Conservation (phyloP, 2,329 filamentous ascomycete species). For the Penicillium vulpinum region DNA sequence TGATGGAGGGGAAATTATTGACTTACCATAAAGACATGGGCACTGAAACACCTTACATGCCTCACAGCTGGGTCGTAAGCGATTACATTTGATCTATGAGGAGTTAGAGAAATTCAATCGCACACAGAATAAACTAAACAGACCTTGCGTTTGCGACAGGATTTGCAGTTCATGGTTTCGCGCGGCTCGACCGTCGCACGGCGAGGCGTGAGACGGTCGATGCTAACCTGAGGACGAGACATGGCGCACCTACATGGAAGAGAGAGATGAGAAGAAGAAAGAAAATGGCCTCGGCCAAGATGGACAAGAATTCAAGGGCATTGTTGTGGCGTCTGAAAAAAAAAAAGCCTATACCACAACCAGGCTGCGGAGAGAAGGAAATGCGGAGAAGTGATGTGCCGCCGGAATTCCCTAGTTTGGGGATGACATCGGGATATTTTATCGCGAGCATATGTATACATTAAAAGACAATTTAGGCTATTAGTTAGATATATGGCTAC, state of each 20-base stretch:
- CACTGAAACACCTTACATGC: conserved; percentile 88
- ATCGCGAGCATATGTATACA: no score
- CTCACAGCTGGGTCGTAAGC: conserved; percentile 79
- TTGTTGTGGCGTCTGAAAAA: conserved; percentile 10
- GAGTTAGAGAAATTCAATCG: background rate
- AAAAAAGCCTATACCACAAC: conserved; percentile 1
- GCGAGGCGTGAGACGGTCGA: conserved; percentile 72
- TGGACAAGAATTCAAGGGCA: conserved; percentile 6
- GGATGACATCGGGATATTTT: background rate
- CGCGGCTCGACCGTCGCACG: conserved; percentile 73
- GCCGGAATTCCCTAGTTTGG: conserved; percentile 12
- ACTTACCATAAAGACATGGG: conserved; percentile 80
- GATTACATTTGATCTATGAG: conserved; percentile 83
- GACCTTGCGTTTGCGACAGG: conserved; percentile 88
- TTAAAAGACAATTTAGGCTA: background rate
- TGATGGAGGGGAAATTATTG: conserved; percentile 15
- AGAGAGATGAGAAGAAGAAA: conserved; percentile 8
- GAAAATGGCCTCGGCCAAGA: conserved; percentile 6
- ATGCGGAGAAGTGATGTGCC: conserved; percentile 25
- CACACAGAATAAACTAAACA: conserved; percentile 19
- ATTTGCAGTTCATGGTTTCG: conserved; percentile 95
- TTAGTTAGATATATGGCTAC: background rate
- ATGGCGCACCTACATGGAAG: conserved; percentile 44
- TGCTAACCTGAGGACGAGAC: conserved; percentile 75
- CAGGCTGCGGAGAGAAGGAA: conserved; percentile 11